Conservation (phyloP, 306 rosid genomes). For the Comarum palustre region DNA sequence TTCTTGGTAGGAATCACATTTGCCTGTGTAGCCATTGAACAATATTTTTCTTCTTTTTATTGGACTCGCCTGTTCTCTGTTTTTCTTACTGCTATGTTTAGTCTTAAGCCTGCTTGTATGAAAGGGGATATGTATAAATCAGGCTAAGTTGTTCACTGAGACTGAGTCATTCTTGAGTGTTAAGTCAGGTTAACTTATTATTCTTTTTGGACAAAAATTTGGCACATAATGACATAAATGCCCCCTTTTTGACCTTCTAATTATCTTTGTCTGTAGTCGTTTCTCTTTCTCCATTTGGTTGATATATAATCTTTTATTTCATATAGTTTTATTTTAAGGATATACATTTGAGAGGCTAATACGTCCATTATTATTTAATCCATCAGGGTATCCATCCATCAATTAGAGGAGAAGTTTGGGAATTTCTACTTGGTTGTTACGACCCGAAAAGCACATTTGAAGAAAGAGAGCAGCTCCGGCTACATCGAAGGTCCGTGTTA, state of each 20-base stretch:
- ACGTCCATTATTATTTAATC: constrained; percentile 16
- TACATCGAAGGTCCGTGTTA: constrained; percentile 58
- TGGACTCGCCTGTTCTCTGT: neutral
- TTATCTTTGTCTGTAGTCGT: neutral
- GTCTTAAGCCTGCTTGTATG: neutral
- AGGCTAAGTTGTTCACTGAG: neutral
- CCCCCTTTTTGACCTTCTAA: neutral
- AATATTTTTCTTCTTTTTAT: neutral
- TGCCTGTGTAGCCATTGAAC: neutral
- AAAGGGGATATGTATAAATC: neutral
- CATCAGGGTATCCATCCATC: constrained; percentile 94
- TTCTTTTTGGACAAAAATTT: neutral
- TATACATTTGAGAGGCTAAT: constrained; percentile 2
- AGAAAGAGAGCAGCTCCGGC: constrained; percentile 77
- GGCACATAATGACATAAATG: neutral
- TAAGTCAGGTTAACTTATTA: neutral
- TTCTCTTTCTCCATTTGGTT: neutral
- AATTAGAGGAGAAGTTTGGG: constrained; percentile 99
- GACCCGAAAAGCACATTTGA: constrained; percentile 80
- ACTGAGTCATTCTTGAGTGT: neutral
- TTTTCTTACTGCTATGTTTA: neutral
- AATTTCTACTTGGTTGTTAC: constrained; percentile 91
- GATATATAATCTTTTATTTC: neutral
- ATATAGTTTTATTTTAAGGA: constrained; percentile 1
- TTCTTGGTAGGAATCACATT: constrained; percentile 13